Base-by-base conservation (phyloP, 768 basidiomycete genomes). In the Dacryopinax primogenitus region DNA sequence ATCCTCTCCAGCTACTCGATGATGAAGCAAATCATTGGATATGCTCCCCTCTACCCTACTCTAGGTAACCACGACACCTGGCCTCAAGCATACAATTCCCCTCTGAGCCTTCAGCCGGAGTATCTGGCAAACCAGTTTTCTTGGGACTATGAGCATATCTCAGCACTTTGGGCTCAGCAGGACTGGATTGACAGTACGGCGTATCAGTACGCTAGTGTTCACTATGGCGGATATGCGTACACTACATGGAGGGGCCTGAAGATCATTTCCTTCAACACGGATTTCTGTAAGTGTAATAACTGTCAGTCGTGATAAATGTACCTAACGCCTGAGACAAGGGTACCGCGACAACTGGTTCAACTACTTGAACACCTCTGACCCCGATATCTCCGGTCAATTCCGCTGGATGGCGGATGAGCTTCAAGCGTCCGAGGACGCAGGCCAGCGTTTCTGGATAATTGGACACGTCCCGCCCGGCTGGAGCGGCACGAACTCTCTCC, bases 361-460 rank as follows among this genome's bases (percentile, higher is more conserved):
- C 18, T 3, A n/a, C 41, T 21, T 62, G 63, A 61, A 69, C 13
- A 36, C 35, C 2, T n/a, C 67, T 12, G 78, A 78, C 44, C 77
- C 80, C 3, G 85, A 86, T 70, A 84, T 84, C 7, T 83, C 84
- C 68, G 84, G 82, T 9, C n/a, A n/a, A n/a, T n/a, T n/a, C 7
- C 77, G 75, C 0, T 87, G 85, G 72, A 72, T 79, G 32, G 79
- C 81, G 0, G 71, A 76, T n/a, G 74, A 85, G 68, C 76, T 87
- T 1, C 84, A 85, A 72, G 76, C 75, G 0, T 83, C 85, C 1
- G 85, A 86, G 72, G 79, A 82, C 66, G 78, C 78, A 0, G 83
- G 83, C 0, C 78, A 84, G 68, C 78, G 83, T 21, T 84, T 75
- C 0, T 85, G 84, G 83, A 81, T 86, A 68, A 82, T 84, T 16